phyloP scores from a whole-genome alignment of 441 rosid species.

The Arabidopsis lyrata region DNA sequence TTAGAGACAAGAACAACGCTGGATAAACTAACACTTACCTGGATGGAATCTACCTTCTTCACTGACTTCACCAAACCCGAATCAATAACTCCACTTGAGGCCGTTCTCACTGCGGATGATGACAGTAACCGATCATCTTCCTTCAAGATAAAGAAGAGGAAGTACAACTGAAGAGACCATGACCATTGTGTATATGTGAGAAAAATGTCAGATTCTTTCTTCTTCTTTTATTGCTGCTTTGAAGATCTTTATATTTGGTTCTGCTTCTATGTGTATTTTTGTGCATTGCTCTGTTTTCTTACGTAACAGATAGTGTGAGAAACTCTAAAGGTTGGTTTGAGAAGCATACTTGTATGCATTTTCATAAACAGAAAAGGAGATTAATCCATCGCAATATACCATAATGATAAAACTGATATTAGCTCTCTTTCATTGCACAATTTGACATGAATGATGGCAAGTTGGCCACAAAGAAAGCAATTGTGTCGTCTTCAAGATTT shows the following conservation, averaged over 20 bases:
- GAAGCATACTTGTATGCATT: neutral
- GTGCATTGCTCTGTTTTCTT: conserved; percentile 29
- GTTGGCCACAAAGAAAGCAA: neutral
- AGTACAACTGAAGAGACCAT: conserved; percentile 47
- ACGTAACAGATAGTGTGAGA: conserved; percentile 17
- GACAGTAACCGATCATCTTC: conserved; percentile 71
- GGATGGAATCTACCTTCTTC: conserved; percentile 95
- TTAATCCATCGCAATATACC: neutral
- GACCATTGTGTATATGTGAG: conserved; percentile 22
- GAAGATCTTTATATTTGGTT: conserved; percentile 18
- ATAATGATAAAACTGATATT: neutral
- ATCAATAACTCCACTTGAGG: conserved; percentile 62
- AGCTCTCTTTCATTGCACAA: neutral
- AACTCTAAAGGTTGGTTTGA: conserved; percentile 7
- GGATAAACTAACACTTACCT: conserved; percentile 83
- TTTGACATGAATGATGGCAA: neutral
- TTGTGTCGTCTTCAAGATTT: neutral
- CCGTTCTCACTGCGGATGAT: conserved; percentile 63
- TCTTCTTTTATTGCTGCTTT: neutral
- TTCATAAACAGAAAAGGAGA: neutral
- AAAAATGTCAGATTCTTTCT: conserved; percentile 17
- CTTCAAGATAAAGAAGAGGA: conserved; percentile 79
- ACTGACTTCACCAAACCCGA: conserved; percentile 90
- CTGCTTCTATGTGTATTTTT: conserved; percentile 8
- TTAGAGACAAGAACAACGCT: conserved; percentile 84